A percentile compares a stretch with the other conserved stretches of the same genome.
Conservation (phyloP, 1,284 basidiomycete species). For the Sanghuangporus baumii region DNA sequence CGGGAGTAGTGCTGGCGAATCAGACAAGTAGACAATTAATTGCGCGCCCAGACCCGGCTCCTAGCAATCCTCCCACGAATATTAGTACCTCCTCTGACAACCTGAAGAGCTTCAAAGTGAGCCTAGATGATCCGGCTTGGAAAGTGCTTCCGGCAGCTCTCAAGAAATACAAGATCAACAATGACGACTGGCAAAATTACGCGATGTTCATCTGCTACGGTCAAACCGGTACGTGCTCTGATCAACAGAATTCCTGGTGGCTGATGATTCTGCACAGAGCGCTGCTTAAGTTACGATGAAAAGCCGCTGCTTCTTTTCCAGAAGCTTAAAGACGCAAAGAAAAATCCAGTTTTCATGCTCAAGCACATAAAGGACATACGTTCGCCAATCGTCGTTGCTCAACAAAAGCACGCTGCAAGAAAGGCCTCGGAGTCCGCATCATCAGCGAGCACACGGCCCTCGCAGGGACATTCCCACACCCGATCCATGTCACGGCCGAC, state of each 20-base stretch:
- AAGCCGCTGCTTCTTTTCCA: constrained; percentile 96
- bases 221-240: constrained; percentile 56
- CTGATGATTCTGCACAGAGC: constrained; percentile 49
- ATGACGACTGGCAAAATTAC: constrained; percentile 98
- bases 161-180: constrained; percentile 98
- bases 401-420: constrained; percentile 86
- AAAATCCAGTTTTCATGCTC: constrained; percentile 98
- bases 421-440: constrained; percentile 47
- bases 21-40: constrained; percentile 25
- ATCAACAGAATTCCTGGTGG: not conserved
- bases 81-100: constrained; percentile 54
- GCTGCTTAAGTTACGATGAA: constrained; percentile 96
- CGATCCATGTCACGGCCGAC: constrained; percentile 14
- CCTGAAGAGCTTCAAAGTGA: constrained; percentile 83
- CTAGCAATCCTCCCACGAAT: constrained; percentile 18
- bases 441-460: constrained; percentile 29
- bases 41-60: constrained; percentile 22
- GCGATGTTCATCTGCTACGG: constrained; percentile 99
- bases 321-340: constrained; percentile 93
- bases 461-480: constrained; percentile 11
- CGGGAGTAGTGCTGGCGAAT: constrained; percentile 19
- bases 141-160: constrained; percentile 96
- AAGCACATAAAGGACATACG: constrained; percentile 98
- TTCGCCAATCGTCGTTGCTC: constrained; percentile 91
- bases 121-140: constrained; percentile 95